Base-by-base conservation (phyloP, 1,284 basidiomycete genomes). In the Abortiporus biennis region DNA sequence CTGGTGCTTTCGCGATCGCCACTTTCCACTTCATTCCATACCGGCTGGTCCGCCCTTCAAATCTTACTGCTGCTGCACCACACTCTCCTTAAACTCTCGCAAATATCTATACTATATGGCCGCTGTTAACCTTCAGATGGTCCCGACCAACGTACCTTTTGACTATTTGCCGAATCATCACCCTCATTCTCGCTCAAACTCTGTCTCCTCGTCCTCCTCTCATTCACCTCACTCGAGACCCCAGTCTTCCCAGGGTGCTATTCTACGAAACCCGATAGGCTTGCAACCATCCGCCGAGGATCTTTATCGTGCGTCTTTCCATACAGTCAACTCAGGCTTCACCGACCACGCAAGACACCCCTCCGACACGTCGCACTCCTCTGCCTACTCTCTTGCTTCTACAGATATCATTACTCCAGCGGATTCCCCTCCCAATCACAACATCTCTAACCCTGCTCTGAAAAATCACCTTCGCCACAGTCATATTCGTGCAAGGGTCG, bases 401-500 rank as follows among this genome's bases (percentile, higher is more conserved):
- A 55, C 62, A 40, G 71, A 71, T 57, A 55, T 73, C 56, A 63
- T 64, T 46, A 64, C 68, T 36, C 68, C 74, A 46, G 69, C 65
- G 41, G 74, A 83, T 68, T 82, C 81, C 21, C 82, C 84, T 44
- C 81, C 82, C 16, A 80, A 78, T 60, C 74, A 77, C 63, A 80
- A 78, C 64, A 66, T 82, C 66, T 66, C 71, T 43, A 84, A 83
- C 64, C 74, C 80, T 49, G 72, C 79, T 40, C 71, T 85, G 51
- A 85, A 87, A 67, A 75, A 74, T 54, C 80, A 82, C 53, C 71
- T 82, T 51, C 80, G 83, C 53, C 76, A 79, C 31, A 74, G 75
- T 47, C 85, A 88, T 63, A 80, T 80, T 59, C 78, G 85, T 48
- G 83, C 85, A 46, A 77, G 85, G 52, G 80, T 74, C 42, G 81